These are phyloP conservation scores for Candida koratica DNA, from an alignment of 805 yeast genomes.

Conservation along the genomic window DNA sequence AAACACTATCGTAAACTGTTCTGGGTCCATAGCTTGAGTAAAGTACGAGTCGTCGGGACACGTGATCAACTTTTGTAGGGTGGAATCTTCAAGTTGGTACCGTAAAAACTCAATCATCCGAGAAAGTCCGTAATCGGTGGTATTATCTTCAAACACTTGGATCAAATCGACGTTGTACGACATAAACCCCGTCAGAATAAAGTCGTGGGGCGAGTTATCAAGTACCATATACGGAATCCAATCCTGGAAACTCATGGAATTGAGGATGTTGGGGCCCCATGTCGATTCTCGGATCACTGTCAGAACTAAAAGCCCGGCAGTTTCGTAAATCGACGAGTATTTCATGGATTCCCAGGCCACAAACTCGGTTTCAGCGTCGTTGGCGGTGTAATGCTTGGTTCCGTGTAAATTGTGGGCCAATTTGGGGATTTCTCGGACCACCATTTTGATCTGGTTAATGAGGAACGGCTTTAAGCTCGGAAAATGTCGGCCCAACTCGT, in stretches of 20 bases:
- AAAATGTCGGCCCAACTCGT: conserved; percentile 80
- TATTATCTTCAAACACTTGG: conserved; percentile 54
- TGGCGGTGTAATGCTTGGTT: conserved; percentile 39
- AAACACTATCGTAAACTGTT: conserved; percentile 30
- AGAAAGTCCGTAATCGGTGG: conserved; percentile 45
- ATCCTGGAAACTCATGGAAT: conserved; percentile 35
- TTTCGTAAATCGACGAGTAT: conserved; percentile 47
- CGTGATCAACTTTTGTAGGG: conserved; percentile 28
- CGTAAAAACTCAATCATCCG: conserved; percentile 32
- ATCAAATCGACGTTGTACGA: conserved; percentile 51
- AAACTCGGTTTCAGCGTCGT: conserved; percentile 25
- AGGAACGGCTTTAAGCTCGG: conserved; percentile 65
- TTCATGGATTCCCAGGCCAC: conserved; percentile 52
- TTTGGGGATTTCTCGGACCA: conserved; percentile 46
- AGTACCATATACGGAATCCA: conserved; percentile 49
- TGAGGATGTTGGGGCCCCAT: conserved; percentile 40
- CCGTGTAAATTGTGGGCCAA: conserved; percentile 23
- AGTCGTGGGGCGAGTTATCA: conserved; percentile 59
- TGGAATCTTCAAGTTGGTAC: conserved; percentile 24
- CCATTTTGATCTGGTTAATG: conserved; percentile 40
- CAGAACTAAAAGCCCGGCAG: conserved; percentile 47
- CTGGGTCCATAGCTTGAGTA: conserved; percentile 25
- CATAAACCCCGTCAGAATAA: conserved; percentile 50
- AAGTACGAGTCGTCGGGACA: conserved; percentile 31
- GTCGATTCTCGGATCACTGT: conserved; percentile 51